phyloP scores from a whole-genome alignment of 106 monocot genomes.

The Amphibolis antarctica region DNA sequence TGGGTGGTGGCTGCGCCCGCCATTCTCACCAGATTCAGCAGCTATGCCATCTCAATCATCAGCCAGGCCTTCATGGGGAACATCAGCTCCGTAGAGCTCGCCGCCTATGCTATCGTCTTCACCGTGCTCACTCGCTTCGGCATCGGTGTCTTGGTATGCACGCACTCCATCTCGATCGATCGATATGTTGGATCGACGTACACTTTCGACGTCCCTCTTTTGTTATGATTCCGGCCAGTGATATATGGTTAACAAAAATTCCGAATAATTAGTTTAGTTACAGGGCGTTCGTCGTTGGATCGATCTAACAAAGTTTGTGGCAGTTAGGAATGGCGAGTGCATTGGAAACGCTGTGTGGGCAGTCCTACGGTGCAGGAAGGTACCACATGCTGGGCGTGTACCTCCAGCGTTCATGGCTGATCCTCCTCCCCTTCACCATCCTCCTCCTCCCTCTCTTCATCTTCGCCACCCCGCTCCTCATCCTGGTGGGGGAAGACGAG shows the following conservation, averaged over 20 bases:
- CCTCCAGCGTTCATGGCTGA: slow-evolving; percentile 58
- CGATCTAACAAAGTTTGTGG: not conserved
- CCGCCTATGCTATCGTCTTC: slow-evolving; percentile 38
- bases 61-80: slow-evolving; percentile 44
- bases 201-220: no score
- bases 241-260: no score
- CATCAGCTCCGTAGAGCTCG: slow-evolving; percentile 36
- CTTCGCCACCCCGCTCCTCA: slow-evolving; percentile 43
- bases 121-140: slow-evolving; percentile 39
- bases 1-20: slow-evolving; percentile 42
- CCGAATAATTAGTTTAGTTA: no score
- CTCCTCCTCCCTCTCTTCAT: slow-evolving; percentile 30
- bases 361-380: slow-evolving; percentile 44
- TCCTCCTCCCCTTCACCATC: slow-evolving; percentile 17
- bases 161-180: no score
- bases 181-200: no score
- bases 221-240: no score
- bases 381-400: slow-evolving; percentile 62
- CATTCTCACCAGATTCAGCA: slow-evolving; percentile 29
- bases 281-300: no score
- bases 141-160: slow-evolving; percentile 17
- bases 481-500: slow-evolving; percentile 44
- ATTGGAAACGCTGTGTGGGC: slow-evolving; percentile 56
- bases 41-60: slow-evolving; percentile 30
- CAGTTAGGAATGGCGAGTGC: slow-evolving; percentile 70